Evolutionary conservation across 148 eudicot genomes (phyloP).

Genomic region (Selenicereus undatus): DNA sequence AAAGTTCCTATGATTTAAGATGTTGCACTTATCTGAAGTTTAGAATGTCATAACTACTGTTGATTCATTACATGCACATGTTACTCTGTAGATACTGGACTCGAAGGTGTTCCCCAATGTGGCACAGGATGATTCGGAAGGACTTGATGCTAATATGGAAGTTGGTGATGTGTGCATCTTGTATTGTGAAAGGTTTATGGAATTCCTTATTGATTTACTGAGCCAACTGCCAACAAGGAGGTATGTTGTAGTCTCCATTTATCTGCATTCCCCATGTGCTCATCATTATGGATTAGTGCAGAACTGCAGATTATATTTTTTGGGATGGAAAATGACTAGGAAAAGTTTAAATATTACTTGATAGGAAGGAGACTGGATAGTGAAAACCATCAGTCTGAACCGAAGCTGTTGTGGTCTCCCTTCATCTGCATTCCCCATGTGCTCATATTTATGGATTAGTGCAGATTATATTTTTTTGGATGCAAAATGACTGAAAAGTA

Average conservation of each 20-base stretch:
- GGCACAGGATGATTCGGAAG: conserved; percentile 33
- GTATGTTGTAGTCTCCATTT: conserved; percentile 28
- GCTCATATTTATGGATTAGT: neutral
- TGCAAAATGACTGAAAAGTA: neutral
- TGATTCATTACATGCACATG: conserved; percentile 1
- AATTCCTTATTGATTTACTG: conserved; percentile 90
- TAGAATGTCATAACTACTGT: neutral
- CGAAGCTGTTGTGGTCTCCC: neutral
- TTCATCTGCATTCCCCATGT: neutral
- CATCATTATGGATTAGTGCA: neutral
- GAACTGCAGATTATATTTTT: neutral
- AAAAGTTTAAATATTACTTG: neutral
- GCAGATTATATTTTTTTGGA: neutral
- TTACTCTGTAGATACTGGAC: conserved; percentile 60
- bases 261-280: neutral
- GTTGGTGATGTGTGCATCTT: conserved; percentile 70
- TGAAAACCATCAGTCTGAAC: neutral
- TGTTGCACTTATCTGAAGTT: neutral
- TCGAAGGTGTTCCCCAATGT: conserved; percentile 47
- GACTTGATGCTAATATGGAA: conserved; percentile 32
- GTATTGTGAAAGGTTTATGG: conserved; percentile 96
- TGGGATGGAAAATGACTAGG: neutral
- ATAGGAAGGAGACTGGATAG: neutral
- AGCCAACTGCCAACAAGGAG: conserved; percentile 96
- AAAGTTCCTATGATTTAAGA: neutral